phyloP scores from a whole-genome alignment of 768 basidiomycete genomes.

The Mycena leptocephala region DNA sequence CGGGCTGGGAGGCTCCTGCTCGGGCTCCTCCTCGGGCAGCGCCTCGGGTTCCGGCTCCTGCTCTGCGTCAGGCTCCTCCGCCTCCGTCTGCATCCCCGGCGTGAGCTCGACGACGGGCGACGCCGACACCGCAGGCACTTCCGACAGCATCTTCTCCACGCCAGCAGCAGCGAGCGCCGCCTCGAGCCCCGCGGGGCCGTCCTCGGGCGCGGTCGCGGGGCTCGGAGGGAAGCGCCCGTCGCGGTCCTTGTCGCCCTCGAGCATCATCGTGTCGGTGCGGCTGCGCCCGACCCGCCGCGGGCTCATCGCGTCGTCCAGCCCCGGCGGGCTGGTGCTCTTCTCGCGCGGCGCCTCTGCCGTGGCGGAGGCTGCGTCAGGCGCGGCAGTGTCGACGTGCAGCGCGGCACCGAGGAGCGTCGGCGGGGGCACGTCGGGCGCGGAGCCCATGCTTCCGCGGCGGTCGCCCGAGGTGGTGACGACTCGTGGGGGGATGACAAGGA shows the following conservation, averaged over 20 bases:
- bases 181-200: constrained; percentile 10
- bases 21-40: not conserved
- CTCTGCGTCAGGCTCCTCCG: not conserved
- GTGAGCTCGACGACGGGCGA: not conserved
- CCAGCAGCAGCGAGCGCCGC: constrained; percentile 13
- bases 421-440: constrained; percentile 50
- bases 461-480: constrained; percentile 33
- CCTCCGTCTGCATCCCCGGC: not conserved
- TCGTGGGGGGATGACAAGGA: constrained; percentile 82
- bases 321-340: constrained; percentile 37
- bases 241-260: constrained; percentile 41
- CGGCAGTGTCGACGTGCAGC: constrained; percentile 46
- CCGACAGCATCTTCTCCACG: not conserved
- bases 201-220: constrained; percentile 22
- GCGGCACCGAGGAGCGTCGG: constrained; percentile 60
- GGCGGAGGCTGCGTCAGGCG: not conserved
- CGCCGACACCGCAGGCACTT: not conserved
- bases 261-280: constrained; percentile 73
- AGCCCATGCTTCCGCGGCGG: constrained; percentile 5
- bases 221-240: constrained; percentile 43
- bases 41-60: not conserved
- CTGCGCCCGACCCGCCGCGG: constrained; percentile 58
- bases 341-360: not conserved
- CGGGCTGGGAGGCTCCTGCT: not conserved
- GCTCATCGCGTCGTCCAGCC: constrained; percentile 37